A percentile compares a stretch with the other conserved stretches of the same genome.
These are phyloP conservation scores for Naganishia albida DNA, from an alignment of 1,284 basidiomycete species.

Conservation along the genomic window DNA sequence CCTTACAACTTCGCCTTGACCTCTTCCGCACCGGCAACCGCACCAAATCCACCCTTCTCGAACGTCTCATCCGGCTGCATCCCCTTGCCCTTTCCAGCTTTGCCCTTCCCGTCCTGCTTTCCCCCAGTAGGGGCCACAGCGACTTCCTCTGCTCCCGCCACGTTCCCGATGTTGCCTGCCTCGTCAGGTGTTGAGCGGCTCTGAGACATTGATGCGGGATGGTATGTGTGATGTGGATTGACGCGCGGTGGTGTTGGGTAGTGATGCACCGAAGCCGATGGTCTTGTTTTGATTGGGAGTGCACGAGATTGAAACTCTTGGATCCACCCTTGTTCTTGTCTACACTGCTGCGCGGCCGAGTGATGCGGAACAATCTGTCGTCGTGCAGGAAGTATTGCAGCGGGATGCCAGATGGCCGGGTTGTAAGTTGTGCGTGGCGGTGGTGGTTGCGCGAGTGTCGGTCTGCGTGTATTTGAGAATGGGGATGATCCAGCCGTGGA, in stretches of 20 bases:
- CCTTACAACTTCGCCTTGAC: conserved; percentile 22
- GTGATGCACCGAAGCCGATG: background rate
- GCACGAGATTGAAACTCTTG: conserved; percentile 7
- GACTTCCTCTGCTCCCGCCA: conserved; percentile 17
- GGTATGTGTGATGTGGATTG: conserved; percentile 15
- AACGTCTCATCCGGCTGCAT: conserved; percentile 2
- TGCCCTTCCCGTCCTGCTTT: background rate
- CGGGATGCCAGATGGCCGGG: conserved; percentile 10
- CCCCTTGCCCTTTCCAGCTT: conserved; percentile 1
- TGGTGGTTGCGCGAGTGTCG: conserved; percentile 9
- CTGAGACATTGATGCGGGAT: conserved; percentile 16
- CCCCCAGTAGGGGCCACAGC: background rate
- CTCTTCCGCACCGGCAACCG: conserved; percentile 16
- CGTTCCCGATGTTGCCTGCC: conserved; percentile 12
- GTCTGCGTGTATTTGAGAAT: conserved; percentile 15
- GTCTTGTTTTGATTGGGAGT: background rate
- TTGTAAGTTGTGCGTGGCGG: conserved; percentile 3
- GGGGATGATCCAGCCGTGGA: background rate
- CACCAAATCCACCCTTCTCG: conserved; percentile 25
- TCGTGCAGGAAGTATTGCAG: conserved; percentile 2
- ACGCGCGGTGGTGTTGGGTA: conserved; percentile 11
- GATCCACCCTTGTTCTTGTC: conserved; percentile 15
- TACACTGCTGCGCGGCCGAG: background rate
- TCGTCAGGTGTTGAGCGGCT: background rate
- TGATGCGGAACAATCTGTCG: background rate